Evolutionary conservation across 2,329 filamentous ascomycete genomes (phyloP).

Genomic region (Trichoderma guizhouense): DNA sequence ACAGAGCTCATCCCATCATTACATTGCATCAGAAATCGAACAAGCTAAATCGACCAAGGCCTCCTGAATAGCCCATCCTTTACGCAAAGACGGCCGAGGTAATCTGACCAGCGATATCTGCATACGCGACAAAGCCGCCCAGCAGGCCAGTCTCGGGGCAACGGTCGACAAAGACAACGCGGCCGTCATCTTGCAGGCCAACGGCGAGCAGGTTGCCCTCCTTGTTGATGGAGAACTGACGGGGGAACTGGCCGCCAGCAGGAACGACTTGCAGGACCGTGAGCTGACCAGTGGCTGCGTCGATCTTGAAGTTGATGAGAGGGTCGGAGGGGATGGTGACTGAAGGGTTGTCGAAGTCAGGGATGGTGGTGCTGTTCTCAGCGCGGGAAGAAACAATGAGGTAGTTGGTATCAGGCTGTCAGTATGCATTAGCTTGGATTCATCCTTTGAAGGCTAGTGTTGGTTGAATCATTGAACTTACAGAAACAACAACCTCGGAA

Average conservation of each 20-base stretch:
- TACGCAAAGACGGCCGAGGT: slow-evolving; percentile 47
- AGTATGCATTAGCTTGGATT: not conserved
- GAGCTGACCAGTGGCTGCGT: slow-evolving; percentile 52
- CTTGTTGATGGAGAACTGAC: slow-evolving; percentile 65
- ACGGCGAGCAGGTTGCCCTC: slow-evolving; percentile 63
- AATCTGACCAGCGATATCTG: slow-evolving; percentile 42
- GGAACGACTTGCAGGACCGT: slow-evolving; percentile 55
- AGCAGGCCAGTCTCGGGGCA: slow-evolving; percentile 59
- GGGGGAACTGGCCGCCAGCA: slow-evolving; percentile 61
- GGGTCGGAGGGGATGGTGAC: slow-evolving; percentile 57
- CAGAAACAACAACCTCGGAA: slow-evolving; percentile 57
- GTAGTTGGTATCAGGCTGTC: slow-evolving; percentile 57
- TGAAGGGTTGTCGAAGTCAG: slow-evolving; percentile 42
- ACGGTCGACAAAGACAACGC: slow-evolving; percentile 59
- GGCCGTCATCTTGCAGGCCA: slow-evolving; percentile 58
- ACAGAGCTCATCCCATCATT: not conserved
- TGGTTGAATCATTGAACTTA: slow-evolving; percentile 35
- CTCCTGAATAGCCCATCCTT: slow-evolving; percentile 27
- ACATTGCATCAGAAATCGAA: not conserved
- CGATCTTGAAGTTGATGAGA: slow-evolving; percentile 59
- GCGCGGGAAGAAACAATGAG: slow-evolving; percentile 66
- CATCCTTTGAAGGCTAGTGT: not conserved
- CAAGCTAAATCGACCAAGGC: not conserved
- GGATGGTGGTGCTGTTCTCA: slow-evolving; percentile 52
- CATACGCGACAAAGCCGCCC: slow-evolving; percentile 41